Percentiles rank a stretch among this genome's conserved stretches.
Evolutionary conservation across 2,329 filamentous ascomycete species (phyloP).

Genomic region (Cercospora sp.): DNA sequence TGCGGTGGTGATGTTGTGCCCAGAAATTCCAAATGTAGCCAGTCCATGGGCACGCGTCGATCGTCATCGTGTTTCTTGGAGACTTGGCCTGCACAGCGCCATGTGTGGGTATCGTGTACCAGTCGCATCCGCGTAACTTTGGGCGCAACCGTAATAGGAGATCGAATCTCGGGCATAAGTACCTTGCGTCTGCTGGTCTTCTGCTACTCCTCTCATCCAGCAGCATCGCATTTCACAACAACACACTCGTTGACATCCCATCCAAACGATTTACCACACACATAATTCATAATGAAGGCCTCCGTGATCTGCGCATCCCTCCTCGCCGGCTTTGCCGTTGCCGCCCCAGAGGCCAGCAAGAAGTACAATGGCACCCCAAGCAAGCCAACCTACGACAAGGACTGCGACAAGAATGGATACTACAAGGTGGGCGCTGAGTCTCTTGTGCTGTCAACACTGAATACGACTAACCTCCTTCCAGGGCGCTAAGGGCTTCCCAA

Average conservation of each 20-base stretch:
- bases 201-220: neutral
- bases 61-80: constrained; percentile 15
- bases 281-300: constrained; percentile 28
- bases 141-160: constrained; percentile 10
- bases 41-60: constrained; percentile 9
- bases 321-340: constrained; percentile 23
- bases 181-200: constrained; percentile 9
- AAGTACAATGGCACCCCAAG: constrained; percentile 11
- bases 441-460: too few relatives aligned
- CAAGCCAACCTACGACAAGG: constrained; percentile 15
- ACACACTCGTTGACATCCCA: constrained; percentile 14
- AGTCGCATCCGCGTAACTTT: constrained; percentile 1
- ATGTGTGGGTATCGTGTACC: neutral
- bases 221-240: constrained; percentile 10
- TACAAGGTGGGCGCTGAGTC: neutral
- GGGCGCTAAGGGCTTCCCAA: constrained; percentile 20
- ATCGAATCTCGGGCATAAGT: constrained; percentile 16
- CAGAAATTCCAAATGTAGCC: constrained; percentile 20
- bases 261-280: constrained; percentile 2
- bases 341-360: constrained; percentile 22
- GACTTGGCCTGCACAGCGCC: constrained; percentile 13
- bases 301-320: constrained; percentile 22
- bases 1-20: neutral
- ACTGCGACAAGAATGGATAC: constrained; percentile 13
- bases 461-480: neutral